Evolutionary conservation across 2,329 filamentous ascomycete species (phyloP).

Genomic region (Clarireedia homoeocarpa): DNA sequence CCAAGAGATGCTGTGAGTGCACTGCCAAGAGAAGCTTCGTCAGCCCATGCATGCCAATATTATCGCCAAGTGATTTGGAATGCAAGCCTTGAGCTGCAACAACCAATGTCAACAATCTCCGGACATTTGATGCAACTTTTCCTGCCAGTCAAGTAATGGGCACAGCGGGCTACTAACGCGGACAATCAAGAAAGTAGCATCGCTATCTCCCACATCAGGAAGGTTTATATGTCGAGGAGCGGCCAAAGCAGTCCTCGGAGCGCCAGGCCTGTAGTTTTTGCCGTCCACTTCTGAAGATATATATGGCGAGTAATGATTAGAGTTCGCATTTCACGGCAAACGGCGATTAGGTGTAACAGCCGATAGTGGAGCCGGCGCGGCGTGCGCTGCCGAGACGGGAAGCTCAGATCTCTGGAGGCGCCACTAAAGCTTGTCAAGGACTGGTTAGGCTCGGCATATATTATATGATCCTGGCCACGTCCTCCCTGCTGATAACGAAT

Average conservation of each 20-base stretch:
- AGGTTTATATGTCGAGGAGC: neutral
- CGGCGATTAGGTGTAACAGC: neutral
- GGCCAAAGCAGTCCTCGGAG: neutral
- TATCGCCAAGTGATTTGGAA: neutral
- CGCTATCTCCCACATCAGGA: neutral
- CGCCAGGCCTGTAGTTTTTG: neutral
- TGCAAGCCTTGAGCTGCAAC: neutral
- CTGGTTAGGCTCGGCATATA: neutral
- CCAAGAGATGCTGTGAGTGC: neutral
- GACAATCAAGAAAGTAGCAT: neutral
- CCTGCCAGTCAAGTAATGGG: neutral
- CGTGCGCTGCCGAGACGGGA: conserved; percentile 6
- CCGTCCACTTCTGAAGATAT: neutral
- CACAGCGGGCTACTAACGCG: too few relatives aligned
- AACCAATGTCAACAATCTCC: neutral
- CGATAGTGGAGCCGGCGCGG: conserved; percentile 3
- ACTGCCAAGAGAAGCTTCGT: neutral
- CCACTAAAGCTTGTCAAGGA: neutral
- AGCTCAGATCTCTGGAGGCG: neutral
- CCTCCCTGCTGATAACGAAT: too few relatives aligned
- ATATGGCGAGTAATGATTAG: neutral
- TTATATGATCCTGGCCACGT: neutral
- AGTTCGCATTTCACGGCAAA: neutral
- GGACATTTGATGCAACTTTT: neutral
- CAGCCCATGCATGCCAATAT: neutral